Evolutionary conservation across 2,329 filamentous ascomycete species (phyloP), one percentile per base, ranked within the genome.

Genomic region (Hypoxylon sp.): DNA sequence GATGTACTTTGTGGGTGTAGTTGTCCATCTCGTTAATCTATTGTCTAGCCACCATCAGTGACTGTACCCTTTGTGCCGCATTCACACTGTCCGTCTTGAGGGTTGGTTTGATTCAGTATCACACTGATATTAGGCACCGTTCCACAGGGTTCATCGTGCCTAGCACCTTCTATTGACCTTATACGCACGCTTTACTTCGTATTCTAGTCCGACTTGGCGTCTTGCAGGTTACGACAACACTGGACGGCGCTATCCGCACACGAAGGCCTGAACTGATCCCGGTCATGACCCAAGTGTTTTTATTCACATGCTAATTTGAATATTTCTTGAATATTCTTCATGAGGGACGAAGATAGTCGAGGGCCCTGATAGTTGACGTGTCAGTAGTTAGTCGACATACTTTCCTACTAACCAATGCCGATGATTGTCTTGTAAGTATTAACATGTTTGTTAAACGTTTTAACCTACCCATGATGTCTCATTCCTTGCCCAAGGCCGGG

Each of bases 201-300:
- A 67, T 67, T 67, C 64, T 55, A 54, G 51, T 65, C 61, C 58
- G 61, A 67, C 67, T 61, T 67, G 57, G 58, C 64, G 44, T 50
- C 57, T 64, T 60, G 60, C 60, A 65, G 58, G 51, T 56, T 67
- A 69, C 60, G 59, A 67, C 61, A 55, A 38, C 55, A 63, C n/a
- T n/a, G n/a, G n/a, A n/a, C 49, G 55, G 51, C 50, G 32, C 48
- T n/a, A 48, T 53, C 51, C 32, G 46, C 63, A 55, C 63, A 52
- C 54, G 58, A 57, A 50, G 64, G 46, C 12, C 51, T 55, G 51
- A 48, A 55, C 50, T 33, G 26, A 33, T 58, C 45, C 52, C 40
- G 53, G 38, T 26, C 24, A 7, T 33, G 53, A 16, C 30, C 33
- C 49, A 2, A 50, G 30, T 16, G 24, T 26, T 59, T 44, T 45